Conservation (phyloP, 2,329 filamentous ascomycete species). For the Aschersonia sp. region DNA sequence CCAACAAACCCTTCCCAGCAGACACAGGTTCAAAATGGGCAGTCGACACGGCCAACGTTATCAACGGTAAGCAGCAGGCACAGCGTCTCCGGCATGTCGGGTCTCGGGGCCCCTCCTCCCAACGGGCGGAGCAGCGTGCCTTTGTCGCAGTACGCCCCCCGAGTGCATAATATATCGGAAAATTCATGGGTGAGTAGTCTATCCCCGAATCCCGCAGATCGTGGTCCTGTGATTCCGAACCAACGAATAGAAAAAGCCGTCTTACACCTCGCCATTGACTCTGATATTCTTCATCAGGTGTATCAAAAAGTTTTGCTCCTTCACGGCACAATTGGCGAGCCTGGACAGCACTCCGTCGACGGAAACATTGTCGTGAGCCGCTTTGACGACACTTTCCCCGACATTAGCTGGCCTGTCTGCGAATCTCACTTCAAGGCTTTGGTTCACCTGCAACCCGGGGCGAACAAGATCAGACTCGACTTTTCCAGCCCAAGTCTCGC, state of each 20-base stretch:
- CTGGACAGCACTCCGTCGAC: conserved; percentile 52
- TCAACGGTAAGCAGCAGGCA: conserved; percentile 35
- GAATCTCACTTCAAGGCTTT: conserved; percentile 86
- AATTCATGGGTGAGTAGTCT: conserved; percentile 60
- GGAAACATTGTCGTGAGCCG: conserved; percentile 68
- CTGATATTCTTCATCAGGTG: conserved; percentile 41
- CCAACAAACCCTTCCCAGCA: conserved; percentile 15
- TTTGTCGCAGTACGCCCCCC: conserved; percentile 67
- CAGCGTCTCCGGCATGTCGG: conserved; percentile 51
- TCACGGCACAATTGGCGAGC: conserved; percentile 67
- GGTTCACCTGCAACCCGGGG: conserved; percentile 79
- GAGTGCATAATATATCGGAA: conserved; percentile 64
- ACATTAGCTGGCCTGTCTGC: conserved; percentile 73
- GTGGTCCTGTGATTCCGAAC: too few relatives aligned
- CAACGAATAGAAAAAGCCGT: too few relatives aligned
- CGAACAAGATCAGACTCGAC: conserved; percentile 77
- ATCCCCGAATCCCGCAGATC: background rate
- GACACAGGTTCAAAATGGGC: conserved; percentile 5
- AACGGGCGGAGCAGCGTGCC: conserved; percentile 43
- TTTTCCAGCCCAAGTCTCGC: conserved; percentile 73
- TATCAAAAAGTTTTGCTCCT: conserved; percentile 82
- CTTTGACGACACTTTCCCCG: conserved; percentile 72
- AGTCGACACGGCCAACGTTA: conserved; percentile 20
- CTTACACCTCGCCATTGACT: background rate
- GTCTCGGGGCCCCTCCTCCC: conserved; percentile 39